phyloP scores from a whole-genome alignment of 257 asterid genomes.

The Solanum tacnaense region DNA sequence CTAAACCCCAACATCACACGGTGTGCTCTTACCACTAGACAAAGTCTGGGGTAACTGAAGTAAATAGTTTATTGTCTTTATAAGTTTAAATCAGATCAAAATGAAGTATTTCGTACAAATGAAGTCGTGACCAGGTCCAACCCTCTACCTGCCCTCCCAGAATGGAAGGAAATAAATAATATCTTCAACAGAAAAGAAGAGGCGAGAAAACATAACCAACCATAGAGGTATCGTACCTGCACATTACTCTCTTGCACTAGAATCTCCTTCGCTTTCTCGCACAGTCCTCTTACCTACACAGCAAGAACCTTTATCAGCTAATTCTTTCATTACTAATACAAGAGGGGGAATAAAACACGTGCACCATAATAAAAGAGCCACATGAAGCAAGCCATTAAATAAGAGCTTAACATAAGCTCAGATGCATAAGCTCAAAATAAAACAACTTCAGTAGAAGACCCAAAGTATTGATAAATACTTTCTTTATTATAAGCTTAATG shows the following conservation, averaged over 20 bases:
- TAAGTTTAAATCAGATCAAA: not conserved
- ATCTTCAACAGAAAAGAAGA: not conserved
- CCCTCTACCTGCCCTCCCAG: not conserved
- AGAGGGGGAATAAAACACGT: not conserved
- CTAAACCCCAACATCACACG: not conserved
- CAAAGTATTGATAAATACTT: not conserved
- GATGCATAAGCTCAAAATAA: not conserved
- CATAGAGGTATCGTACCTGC: constrained; percentile 1
- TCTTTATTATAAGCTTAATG: not conserved
- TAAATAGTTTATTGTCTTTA: not conserved
- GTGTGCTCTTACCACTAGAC: not conserved
- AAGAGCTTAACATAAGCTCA: not conserved
- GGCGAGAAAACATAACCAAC: not conserved
- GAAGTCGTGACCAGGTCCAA: not conserved
- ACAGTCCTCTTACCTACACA: constrained; percentile 5
- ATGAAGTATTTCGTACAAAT: not conserved
- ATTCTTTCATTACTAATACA: not conserved
- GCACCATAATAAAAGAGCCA: not conserved
- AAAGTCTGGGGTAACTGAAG: not conserved
- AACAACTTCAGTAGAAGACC: not conserved
- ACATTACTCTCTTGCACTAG: constrained; percentile 13
- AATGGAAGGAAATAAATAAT: not conserved
- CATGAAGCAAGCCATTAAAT: not conserved
- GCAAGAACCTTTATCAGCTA: not conserved
- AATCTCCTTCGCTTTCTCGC: constrained; percentile 14